Evolutionary conservation across 768 basidiomycete genomes (phyloP).

Genomic region (Lactarius deliciosus): DNA sequence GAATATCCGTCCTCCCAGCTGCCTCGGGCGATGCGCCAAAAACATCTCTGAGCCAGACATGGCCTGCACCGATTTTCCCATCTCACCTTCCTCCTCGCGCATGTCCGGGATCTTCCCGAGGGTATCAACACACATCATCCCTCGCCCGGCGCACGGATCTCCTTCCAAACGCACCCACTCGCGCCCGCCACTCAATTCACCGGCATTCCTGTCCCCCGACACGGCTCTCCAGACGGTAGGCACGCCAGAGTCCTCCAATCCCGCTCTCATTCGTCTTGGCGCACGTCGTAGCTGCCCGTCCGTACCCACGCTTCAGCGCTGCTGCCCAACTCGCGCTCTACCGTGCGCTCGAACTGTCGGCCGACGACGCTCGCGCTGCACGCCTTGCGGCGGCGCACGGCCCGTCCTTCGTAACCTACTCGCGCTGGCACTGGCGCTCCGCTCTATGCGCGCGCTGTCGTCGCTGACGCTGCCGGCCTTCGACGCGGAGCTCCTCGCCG

Average conservation of each 20-base stretch:
- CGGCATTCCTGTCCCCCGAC: slow-evolving; percentile 8
- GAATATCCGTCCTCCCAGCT: slow-evolving; percentile 30
- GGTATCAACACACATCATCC: neutral
- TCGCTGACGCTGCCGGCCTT: too few relatives aligned
- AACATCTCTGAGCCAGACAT: neutral
- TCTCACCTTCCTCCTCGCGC: neutral
- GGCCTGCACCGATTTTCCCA: neutral
- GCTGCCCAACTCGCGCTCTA: too few relatives aligned
- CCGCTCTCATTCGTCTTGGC: neutral
- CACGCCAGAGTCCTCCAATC: slow-evolving; percentile 17
- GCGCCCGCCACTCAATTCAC: slow-evolving; percentile 18
- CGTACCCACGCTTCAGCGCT: too few relatives aligned
- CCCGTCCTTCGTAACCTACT: too few relatives aligned
- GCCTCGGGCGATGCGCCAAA: slow-evolving; percentile 29
- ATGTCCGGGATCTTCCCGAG: neutral
- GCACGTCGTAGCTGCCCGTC: too few relatives aligned
- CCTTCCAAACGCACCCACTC: neutral
- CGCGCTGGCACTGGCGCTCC: too few relatives aligned
- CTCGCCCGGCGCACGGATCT: neutral
- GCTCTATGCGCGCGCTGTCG: too few relatives aligned
- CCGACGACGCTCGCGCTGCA: too few relatives aligned
- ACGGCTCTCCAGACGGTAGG: slow-evolving; percentile 3
- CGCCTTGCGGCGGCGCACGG: too few relatives aligned
- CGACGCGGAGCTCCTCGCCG: too few relatives aligned
- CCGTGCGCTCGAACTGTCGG: too few relatives aligned